Evolutionary conservation across 179 eudicot species (phyloP).

Genomic region (Silene noctiflora): DNA sequence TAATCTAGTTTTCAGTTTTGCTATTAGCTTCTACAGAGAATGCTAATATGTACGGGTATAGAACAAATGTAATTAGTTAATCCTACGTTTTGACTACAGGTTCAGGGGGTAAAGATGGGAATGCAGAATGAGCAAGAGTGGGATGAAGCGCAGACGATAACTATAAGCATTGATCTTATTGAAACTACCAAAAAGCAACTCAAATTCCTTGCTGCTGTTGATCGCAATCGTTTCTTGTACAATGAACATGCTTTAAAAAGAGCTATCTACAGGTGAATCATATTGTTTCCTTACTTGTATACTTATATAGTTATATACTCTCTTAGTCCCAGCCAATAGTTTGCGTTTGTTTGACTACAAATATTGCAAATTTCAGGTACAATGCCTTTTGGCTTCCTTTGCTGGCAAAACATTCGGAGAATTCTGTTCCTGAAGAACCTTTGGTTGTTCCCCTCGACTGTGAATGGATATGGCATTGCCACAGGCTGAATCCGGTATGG

Average conservation of each 20-base stretch:
- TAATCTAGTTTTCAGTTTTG: too few relatives aligned
- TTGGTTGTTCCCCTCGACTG: constrained; percentile 86
- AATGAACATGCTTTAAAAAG: constrained; percentile 51
- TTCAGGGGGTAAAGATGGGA: neutral
- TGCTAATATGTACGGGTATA: too few relatives aligned
- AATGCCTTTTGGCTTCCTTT: constrained; percentile 83
- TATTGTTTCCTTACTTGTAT: too few relatives aligned
- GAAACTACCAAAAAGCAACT: constrained; percentile 66
- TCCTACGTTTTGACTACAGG: too few relatives aligned
- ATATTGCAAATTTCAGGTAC: constrained; percentile 41
- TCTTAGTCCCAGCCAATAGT: neutral
- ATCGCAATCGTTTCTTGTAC: constrained; percentile 64
- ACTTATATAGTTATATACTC: too few relatives aligned
- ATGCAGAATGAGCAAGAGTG: constrained; percentile 66
- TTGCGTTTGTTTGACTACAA: neutral
- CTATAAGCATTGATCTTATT: constrained; percentile 54
- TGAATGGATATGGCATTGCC: constrained; percentile 97
- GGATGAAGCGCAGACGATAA: constrained; percentile 65
- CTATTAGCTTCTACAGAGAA: too few relatives aligned
- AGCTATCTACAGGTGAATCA: constrained; percentile 64
- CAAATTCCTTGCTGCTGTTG: constrained; percentile 67
- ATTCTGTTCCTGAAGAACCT: constrained; percentile 46
- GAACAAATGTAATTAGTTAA: too few relatives aligned
- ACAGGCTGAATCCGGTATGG: constrained; percentile 84
- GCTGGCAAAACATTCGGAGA: constrained; percentile 61